phyloP scores from a whole-genome alignment of 257 asterid genomes.

The Datura wrightii region DNA sequence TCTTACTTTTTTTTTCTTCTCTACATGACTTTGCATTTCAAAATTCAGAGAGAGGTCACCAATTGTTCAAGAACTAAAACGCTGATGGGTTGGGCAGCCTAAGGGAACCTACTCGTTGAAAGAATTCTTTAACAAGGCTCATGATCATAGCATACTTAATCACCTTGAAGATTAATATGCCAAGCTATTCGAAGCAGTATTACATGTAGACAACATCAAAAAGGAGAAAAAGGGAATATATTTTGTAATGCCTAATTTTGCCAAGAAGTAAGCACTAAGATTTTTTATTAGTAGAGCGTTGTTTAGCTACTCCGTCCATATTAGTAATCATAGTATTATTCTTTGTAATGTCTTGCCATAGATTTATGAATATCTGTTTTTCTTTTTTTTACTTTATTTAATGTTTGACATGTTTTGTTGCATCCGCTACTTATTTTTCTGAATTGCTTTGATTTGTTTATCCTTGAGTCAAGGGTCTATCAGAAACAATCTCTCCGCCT shows the following conservation, averaged over 20 bases:
- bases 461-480: too few relatives aligned
- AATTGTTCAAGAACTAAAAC: not conserved
- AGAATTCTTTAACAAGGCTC: not conserved
- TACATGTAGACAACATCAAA: not conserved
- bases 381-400: too few relatives aligned
- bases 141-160: not conserved
- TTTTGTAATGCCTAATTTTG: not conserved
- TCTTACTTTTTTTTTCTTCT: not conserved
- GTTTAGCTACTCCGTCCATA: too few relatives aligned
- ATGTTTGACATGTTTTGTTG: too few relatives aligned
- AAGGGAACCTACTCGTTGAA: not conserved
- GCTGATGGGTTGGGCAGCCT: not conserved
- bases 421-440: too few relatives aligned
- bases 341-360: too few relatives aligned
- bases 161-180: not conserved
- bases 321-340: too few relatives aligned
- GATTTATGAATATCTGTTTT: too few relatives aligned
- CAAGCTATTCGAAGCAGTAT: not conserved
- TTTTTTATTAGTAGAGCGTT: too few relatives aligned
- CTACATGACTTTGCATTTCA: not conserved
- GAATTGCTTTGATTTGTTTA: too few relatives aligned
- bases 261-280: not conserved
- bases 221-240: not conserved
- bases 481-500: too few relatives aligned
- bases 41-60: not conserved